Base-by-base conservation (phyloP, 305 asterid species). In the Ajuga reptans region DNA sequence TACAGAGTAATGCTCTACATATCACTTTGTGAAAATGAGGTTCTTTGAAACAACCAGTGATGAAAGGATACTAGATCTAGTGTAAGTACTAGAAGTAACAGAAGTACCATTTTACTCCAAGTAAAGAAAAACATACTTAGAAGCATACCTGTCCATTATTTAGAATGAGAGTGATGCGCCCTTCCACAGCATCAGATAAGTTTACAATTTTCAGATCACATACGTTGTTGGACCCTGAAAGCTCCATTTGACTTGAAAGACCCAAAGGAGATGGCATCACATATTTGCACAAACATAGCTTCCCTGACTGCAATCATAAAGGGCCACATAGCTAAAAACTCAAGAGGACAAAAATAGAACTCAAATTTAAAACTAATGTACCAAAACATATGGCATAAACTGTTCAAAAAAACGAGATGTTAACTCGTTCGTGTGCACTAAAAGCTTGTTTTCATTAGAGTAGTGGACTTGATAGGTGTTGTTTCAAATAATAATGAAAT, bases 251-350 rank as follows among this genome's bases (percentile, higher is more conserved):
- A 59, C 60, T 73, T 70, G 54, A 75, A 79, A 70, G 72, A 51
- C 78, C 86, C 74, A 79, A 64, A 69, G 64, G 67, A 60, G 84
- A 57, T 47, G 98, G 93, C 84, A 90, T 59, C 66, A 74, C 72
- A 78, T 85, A 93, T 77, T 85, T 84, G 86, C 98, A 89, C 79
- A 93, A 82, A 78, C 96, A 88, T 69, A 87, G 89, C 84, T 84
- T 90, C 65, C 98, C 98, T 29, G 87, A 87, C 98, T 92, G 89
- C 84, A 76, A 74, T 24, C 62, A 74, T 43, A 64, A 74, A 73
- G 64, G 67, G 29, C 14, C 39, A 64, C 34, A 49, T 36, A 29
- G 59, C 51, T 53, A 74, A 62, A 68, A n/a, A n/a, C n/a, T 27
- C 68, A 54, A 34, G 56, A 21, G 62, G 59, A 17, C 29, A 55